These are phyloP conservation scores for Jacaranda mimosifolia DNA, from an alignment of 257 asterid species.

Conservation along the genomic window DNA sequence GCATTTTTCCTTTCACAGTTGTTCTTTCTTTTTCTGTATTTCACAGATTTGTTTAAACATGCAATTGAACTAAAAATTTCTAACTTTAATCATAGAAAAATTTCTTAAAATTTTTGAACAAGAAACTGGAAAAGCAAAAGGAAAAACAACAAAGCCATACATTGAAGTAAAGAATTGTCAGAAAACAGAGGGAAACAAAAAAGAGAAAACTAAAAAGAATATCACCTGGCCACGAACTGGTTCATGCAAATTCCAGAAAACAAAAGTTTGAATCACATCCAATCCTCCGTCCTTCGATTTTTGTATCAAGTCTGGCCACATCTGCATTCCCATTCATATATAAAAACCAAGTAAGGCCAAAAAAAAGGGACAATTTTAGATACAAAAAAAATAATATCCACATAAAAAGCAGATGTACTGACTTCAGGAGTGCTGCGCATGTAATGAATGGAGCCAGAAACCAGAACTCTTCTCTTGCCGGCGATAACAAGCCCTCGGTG, in stretches of 20 bases:
- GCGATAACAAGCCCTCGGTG: constrained; percentile 70
- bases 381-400: constrained; percentile 1
- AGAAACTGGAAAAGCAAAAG: constrained; percentile 32
- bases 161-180: constrained; percentile 27
- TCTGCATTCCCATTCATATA: constrained; percentile 45
- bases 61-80: constrained; percentile 6
- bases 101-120: constrained; percentile 20
- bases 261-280: constrained; percentile 79
- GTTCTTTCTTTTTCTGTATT: not conserved
- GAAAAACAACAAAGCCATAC: constrained; percentile 28
- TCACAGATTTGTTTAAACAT: constrained; percentile 14
- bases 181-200: not conserved
- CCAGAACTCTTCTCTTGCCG: constrained; percentile 63
- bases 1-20: constrained; percentile 20
- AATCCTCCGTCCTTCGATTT: constrained; percentile 88
- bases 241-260: constrained; percentile 92
- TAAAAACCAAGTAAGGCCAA: not conserved
- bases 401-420: constrained; percentile 3
- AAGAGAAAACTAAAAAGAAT: not conserved
- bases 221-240: constrained; percentile 80
- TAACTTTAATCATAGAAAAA: constrained; percentile 19
- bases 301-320: constrained; percentile 93
- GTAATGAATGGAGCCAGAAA: constrained; percentile 84
- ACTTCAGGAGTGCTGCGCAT: constrained; percentile 86
- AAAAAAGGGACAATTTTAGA: constrained; percentile 11